phyloP scores from a whole-genome alignment of 805 yeast species.

The Candida andamanensis region DNA sequence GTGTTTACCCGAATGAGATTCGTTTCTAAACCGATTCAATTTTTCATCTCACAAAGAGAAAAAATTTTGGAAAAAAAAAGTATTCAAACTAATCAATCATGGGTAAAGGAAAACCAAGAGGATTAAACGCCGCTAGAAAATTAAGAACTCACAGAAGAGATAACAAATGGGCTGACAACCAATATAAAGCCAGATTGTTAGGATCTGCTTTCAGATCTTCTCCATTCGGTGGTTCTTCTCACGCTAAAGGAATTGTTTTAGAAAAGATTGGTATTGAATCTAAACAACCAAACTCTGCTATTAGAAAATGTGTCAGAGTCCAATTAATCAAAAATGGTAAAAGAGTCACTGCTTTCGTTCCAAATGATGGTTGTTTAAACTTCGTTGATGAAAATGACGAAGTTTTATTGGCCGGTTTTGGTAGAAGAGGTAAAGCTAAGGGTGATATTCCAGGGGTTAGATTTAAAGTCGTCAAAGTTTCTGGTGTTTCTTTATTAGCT shows the following conservation, averaged over 20 bases:
- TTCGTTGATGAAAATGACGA: constrained; percentile 99
- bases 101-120: constrained; percentile 99
- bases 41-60: constrained; percentile 2
- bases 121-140: constrained; percentile 99
- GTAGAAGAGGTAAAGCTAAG: constrained; percentile 99
- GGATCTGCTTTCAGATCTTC: constrained; percentile 99
- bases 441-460: constrained; percentile 99
- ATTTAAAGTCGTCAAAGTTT: constrained; percentile 99
- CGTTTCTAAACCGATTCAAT: constrained; percentile 5
- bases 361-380: constrained; percentile 99
- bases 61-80: constrained; percentile 2
- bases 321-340: constrained; percentile 99
- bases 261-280: constrained; percentile 99
- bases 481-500: constrained; percentile 99
- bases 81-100: constrained; percentile 44
- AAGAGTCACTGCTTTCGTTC: constrained; percentile 99
- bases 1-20: too few species aligned
- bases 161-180: constrained; percentile 99
- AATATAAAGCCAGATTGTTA: constrained; percentile 97
- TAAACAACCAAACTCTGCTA: constrained; percentile 99
- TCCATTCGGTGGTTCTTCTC: constrained; percentile 99
- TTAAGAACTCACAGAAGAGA: constrained; percentile 99
- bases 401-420: constrained; percentile 99
- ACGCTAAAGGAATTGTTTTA: constrained; percentile 99
- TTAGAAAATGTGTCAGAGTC: constrained; percentile 99